Conservation (phyloP, 495 filamentous ascomycete genomes). For the Patellaria atrata region DNA sequence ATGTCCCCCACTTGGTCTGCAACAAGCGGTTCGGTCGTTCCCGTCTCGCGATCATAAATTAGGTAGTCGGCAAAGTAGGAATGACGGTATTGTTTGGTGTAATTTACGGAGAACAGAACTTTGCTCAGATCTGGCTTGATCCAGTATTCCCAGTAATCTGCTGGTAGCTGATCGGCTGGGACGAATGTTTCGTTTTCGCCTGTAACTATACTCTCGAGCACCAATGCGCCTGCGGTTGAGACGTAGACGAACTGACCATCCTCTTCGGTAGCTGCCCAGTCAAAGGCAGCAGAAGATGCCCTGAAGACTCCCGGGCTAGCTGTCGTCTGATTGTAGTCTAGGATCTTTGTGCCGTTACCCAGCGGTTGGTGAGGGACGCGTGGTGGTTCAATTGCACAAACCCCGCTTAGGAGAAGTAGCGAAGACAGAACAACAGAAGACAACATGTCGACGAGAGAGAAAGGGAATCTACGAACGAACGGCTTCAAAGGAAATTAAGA, state of each 20-base stretch:
- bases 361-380: conserved; percentile 15
- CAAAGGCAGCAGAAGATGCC: conserved; percentile 21
- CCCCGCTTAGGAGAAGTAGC: no score
- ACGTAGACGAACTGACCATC: conserved; percentile 37
- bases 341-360: conserved; percentile 13
- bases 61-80: conserved; percentile 45
- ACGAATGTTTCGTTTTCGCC: conserved; percentile 35
- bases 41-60: conserved; percentile 34
- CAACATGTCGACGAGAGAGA: no score
- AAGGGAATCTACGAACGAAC: no score
- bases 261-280: conserved; percentile 30
- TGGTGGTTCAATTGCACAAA: conserved; percentile 11
- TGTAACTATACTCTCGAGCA: conserved; percentile 36
- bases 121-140: conserved; percentile 33
- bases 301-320: conserved; percentile 7
- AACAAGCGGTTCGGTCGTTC: conserved; percentile 31
- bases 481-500: no score
- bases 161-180: conserved; percentile 16
- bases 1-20: conserved; percentile 37
- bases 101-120: conserved; percentile 31
- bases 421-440: no score
- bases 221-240: conserved; percentile 28
- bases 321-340: conserved; percentile 14
- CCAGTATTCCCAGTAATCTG: conserved; percentile 26
- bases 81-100: conserved; percentile 43